Evolutionary conservation across 768 basidiomycete species (phyloP).

Genomic region (Coprinopsis sp.): DNA sequence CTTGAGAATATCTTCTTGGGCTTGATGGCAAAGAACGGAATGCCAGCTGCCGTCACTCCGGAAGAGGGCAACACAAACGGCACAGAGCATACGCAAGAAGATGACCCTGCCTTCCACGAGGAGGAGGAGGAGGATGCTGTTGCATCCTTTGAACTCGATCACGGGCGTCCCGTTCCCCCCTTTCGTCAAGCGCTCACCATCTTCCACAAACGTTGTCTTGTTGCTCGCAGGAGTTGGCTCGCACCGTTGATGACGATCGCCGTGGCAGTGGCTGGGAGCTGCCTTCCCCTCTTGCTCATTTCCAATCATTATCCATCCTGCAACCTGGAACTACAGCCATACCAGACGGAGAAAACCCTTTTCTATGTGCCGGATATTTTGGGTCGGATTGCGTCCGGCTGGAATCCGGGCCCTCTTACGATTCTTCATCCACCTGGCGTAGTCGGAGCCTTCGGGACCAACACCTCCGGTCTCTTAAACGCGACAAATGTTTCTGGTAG

Average conservation of each 20-base stretch:
- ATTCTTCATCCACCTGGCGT: too few species aligned
- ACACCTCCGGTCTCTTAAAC: too few species aligned
- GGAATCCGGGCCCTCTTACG: too few species aligned
- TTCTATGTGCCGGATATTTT: slow-evolving; percentile 55
- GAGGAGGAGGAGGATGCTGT: slow-evolving; percentile 15
- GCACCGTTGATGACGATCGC: slow-evolving; percentile 50
- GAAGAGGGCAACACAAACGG: slow-evolving; percentile 10
- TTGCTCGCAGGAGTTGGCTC: slow-evolving; percentile 66
- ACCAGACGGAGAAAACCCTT: slow-evolving; percentile 36
- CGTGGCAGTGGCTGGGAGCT: slow-evolving; percentile 57
- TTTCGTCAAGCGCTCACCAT: slow-evolving; percentile 67
- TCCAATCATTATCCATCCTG: slow-evolving; percentile 48
- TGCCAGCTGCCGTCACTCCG: slow-evolving; percentile 11
- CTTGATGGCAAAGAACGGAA: slow-evolving; percentile 52
- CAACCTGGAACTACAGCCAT: slow-evolving; percentile 31
- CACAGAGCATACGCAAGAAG: slow-evolving; percentile 8
- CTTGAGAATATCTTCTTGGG: slow-evolving; percentile 81
- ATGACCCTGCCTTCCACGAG: slow-evolving; percentile 15
- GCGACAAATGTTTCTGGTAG: too few species aligned
- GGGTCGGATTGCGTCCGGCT: too few species aligned
- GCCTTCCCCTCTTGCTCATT: slow-evolving; percentile 66
- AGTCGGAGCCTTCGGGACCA: too few species aligned
- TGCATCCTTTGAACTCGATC: slow-evolving; percentile 37
- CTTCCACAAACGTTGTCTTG: slow-evolving; percentile 63
- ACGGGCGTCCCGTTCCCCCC: slow-evolving; percentile 51